A percentile compares a stretch with the other conserved stretches of the same genome.
Conservation (phyloP, 2,329 filamentous ascomycete species). For the Myriosclerotinia scirpicola region DNA sequence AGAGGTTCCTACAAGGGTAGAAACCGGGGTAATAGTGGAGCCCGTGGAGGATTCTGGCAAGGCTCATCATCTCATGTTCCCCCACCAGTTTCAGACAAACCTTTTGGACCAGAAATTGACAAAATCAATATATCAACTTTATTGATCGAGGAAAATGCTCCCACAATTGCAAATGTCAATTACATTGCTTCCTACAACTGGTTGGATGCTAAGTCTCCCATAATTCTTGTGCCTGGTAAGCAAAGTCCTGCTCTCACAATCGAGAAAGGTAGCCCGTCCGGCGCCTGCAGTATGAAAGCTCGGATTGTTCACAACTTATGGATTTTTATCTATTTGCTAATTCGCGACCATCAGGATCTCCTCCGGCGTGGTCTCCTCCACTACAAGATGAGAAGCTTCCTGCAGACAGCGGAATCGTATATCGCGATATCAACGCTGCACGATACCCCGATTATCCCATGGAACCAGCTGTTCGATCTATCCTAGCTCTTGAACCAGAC, state of each 20-base stretch:
- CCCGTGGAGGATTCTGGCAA: not conserved
- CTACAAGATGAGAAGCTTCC: conserved; percentile 40
- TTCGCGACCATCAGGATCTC: conserved; percentile 45
- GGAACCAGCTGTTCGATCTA: conserved; percentile 45
- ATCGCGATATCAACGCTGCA: conserved; percentile 48
- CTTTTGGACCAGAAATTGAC: conserved; percentile 29
- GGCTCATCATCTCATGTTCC: conserved; percentile 5
- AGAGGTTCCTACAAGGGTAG: not conserved
- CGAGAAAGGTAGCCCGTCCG: not conserved
- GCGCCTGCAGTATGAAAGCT: not conserved
- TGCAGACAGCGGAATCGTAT: conserved; percentile 45
- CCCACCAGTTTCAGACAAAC: conserved; percentile 18
- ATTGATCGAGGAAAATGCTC: conserved; percentile 32
- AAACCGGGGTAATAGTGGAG: conserved; percentile 9
- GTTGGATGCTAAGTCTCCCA: conserved; percentile 42
- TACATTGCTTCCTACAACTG: conserved; percentile 56
- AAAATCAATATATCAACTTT: conserved; percentile 27
- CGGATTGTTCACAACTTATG: not conserved
- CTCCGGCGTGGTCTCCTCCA: conserved; percentile 52
- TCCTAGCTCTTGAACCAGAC: conserved; percentile 43
- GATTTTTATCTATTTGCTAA: not conserved
- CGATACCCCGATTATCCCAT: conserved; percentile 44
- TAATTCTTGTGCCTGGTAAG: conserved; percentile 49
- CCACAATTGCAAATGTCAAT: conserved; percentile 43
- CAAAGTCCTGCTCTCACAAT: not conserved